Conservation (phyloP, 768 basidiomycete species). For the Mycena maculata region DNA sequence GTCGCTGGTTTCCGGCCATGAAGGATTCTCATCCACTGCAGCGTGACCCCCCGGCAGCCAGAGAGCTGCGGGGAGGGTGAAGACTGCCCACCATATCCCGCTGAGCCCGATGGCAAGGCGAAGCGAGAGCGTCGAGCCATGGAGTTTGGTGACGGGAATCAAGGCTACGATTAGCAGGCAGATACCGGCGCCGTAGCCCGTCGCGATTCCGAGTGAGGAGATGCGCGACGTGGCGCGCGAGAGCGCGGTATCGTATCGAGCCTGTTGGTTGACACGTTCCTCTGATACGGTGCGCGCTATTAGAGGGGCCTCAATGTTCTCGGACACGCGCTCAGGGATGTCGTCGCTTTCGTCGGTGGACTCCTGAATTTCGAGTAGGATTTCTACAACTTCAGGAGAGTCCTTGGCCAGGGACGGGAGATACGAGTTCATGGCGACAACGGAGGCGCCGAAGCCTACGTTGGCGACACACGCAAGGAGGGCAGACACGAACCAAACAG, state of each 20-base stretch:
- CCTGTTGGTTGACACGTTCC: constrained; percentile 43
- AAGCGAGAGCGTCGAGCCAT: constrained; percentile 82
- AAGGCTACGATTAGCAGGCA: constrained; percentile 77
- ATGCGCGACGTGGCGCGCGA: constrained; percentile 85
- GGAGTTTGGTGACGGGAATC: constrained; percentile 78
- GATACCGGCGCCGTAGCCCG: constrained; percentile 90
- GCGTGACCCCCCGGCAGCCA: constrained; percentile 68
- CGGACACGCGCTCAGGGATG: constrained; percentile 32
- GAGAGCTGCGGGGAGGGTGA: constrained; percentile 80
- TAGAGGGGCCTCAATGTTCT: constrained; percentile 54
- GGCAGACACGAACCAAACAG: constrained; percentile 76
- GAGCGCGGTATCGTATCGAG: constrained; percentile 65
- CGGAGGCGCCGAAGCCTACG: constrained; percentile 85
- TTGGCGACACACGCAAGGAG: constrained; percentile 83
- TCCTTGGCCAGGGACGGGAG: constrained; percentile 79
- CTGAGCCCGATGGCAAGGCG: constrained; percentile 87
- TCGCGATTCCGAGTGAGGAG: constrained; percentile 86
- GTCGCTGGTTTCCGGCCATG: constrained; percentile 34
- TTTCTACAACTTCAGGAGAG: constrained; percentile 65
- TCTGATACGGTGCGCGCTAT: constrained; percentile 39
- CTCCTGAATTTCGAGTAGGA: constrained; percentile 49
- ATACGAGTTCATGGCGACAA: constrained; percentile 93
- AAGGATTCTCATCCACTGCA: constrained; percentile 14
- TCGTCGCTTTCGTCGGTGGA: constrained; percentile 37
- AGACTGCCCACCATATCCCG: constrained; percentile 90